phyloP scores from a whole-genome alignment of 176 grass and related monocot species.

The Bolboschoenus planiculmis region DNA sequence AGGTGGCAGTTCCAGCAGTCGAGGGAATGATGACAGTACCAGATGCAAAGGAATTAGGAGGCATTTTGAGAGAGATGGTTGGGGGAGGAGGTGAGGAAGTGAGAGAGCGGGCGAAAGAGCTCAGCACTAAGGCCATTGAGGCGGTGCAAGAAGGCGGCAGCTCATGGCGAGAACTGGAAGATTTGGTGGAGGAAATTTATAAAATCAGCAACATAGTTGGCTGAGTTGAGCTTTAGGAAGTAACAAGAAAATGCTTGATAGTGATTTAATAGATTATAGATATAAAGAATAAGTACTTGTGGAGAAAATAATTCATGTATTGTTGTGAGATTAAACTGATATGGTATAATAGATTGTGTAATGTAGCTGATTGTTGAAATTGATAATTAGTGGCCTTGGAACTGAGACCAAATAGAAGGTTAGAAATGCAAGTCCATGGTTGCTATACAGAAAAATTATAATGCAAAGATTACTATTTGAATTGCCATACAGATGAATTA shows the following conservation, averaged over 20 bases:
- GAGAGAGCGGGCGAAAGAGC: slow-evolving; percentile 30
- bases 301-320: not conserved
- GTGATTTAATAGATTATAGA: not conserved
- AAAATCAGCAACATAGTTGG: not conserved
- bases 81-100: slow-evolving; percentile 13
- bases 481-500: not conserved
- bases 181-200: not conserved
- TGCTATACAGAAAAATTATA: not conserved
- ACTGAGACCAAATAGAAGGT: not conserved
- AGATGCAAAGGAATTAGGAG: slow-evolving; percentile 29
- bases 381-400: not conserved
- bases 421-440: not conserved
- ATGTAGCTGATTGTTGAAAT: not conserved
- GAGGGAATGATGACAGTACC: slow-evolving; percentile 31
- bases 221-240: not conserved
- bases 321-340: not conserved
- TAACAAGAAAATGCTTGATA: not conserved
- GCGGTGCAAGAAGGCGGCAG: slow-evolving; percentile 36
- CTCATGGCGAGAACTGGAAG: slow-evolving; percentile 22
- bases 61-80: slow-evolving; percentile 21
- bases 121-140: slow-evolving; percentile 21
- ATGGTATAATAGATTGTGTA: not conserved
- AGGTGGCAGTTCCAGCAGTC: slow-evolving; percentile 29
- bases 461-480: not conserved
- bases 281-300: not conserved